Percentiles rank a stretch among this genome's conserved stretches.
phyloP scores from a whole-genome alignment of 352 stramenopile genomes.

The Pythium aphanidermatum region DNA sequence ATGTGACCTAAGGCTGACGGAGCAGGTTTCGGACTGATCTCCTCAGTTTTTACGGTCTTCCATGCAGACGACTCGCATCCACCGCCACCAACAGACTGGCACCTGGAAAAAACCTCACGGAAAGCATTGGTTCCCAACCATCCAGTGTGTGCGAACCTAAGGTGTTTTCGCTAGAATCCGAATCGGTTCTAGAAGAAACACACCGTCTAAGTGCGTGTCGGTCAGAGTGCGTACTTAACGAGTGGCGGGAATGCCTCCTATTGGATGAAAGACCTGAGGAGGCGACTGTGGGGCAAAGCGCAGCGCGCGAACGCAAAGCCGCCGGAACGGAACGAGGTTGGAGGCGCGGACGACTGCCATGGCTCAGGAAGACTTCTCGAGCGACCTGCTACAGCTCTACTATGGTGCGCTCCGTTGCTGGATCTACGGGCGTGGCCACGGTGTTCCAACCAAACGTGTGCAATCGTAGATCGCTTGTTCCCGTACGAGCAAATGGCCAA shows the following conservation, averaged over 20 bases:
- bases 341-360: conserved; percentile 25
- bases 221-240: conserved; percentile 8
- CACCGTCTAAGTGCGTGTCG: conserved; percentile 11
- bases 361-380: conserved; percentile 74
- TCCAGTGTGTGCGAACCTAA: conserved; percentile 22
- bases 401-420: conserved; percentile 53
- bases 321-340: not conserved
- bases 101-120: conserved; percentile 18
- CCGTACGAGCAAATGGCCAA: conserved; percentile 81
- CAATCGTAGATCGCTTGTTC: conserved; percentile 75
- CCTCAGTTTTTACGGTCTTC: not conserved
- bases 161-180: conserved; percentile 9
- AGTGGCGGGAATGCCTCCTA: conserved; percentile 23
- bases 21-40: conserved; percentile 76
- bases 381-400: conserved; percentile 82
- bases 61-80: conserved; percentile 9
- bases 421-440: no score
- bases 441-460: no score
- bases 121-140: conserved; percentile 35
- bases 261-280: conserved; percentile 22
- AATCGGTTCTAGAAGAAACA: conserved; percentile 6
- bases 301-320: not conserved
- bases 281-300: not conserved
- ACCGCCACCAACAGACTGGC: conserved; percentile 12
- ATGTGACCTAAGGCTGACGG: conserved; percentile 47